These are phyloP conservation scores for Zymoseptoria ardabiliae DNA, from an alignment of 2,329 filamentous ascomycete genomes.

Conservation along the genomic window DNA sequence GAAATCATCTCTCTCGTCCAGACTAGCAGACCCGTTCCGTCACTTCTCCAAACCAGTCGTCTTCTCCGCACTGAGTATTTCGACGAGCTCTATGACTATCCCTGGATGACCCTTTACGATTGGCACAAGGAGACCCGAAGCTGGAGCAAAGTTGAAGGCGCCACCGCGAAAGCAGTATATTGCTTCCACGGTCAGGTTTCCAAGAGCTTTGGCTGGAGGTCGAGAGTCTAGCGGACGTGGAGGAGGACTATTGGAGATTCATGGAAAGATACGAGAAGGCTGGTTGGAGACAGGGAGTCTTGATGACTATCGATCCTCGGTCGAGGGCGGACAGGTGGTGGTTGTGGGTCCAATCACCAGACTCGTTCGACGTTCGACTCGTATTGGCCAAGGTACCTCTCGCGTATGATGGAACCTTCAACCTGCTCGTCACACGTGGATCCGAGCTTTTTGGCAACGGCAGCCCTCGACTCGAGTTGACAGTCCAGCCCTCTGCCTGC, in stretches of 20 bases:
- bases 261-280: no score
- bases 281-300: no score
- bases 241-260: background rate
- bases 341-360: no score
- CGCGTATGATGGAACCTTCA: no score
- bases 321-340: no score
- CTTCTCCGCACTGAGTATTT: background rate
- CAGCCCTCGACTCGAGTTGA: background rate
- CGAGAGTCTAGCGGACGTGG: background rate
- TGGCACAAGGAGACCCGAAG: background rate
- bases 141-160: background rate
- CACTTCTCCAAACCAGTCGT: background rate
- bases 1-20: background rate
- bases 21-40: background rate
- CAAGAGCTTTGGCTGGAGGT: background rate
- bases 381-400: no score
- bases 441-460: no score
- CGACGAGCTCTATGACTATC: background rate
- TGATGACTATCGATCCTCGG: no score
- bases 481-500: background rate
- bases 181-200: background rate
- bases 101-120: background rate
- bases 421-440: no score
- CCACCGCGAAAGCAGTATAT: background rate
- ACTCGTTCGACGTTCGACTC: no score